phyloP scores from a whole-genome alignment of 495 filamentous ascomycete genomes.

The Lichenothelia convexa region DNA sequence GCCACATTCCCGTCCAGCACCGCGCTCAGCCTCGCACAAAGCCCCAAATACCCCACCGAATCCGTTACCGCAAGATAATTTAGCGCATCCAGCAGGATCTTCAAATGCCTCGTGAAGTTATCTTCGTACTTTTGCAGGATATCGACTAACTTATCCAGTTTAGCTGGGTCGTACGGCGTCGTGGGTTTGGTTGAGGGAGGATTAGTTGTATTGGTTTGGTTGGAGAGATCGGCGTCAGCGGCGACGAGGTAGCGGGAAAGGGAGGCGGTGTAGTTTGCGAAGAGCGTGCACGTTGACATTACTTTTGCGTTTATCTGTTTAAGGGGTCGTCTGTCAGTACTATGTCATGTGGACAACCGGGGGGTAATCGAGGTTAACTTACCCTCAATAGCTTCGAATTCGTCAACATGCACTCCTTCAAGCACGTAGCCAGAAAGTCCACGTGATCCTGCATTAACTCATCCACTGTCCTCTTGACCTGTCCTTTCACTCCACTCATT shows the following conservation, averaged over 20 bases:
- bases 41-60: conserved; percentile 77
- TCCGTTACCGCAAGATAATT: conserved; percentile 97
- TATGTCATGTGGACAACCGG: neutral
- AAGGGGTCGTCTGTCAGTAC: too few relatives aligned
- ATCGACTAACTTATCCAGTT: conserved; percentile 64
- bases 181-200: conserved; percentile 15
- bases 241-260: conserved; percentile 62
- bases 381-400: conserved; percentile 86
- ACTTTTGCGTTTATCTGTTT: conserved; percentile 92
- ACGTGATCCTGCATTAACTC: conserved; percentile 99
- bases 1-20: conserved; percentile 45
- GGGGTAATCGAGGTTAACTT: conserved; percentile 13
- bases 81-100: conserved; percentile 78
- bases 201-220: conserved; percentile 12
- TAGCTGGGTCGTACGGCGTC: conserved; percentile 34
- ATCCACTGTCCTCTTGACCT: conserved; percentile 72
- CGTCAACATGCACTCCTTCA: conserved; percentile 98
- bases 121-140: conserved; percentile 74
- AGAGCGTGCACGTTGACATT: conserved; percentile 80
- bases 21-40: conserved; percentile 61
- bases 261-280: conserved; percentile 66
- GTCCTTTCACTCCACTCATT: conserved; percentile 16
- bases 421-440: conserved; percentile 89
- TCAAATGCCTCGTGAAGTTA: conserved; percentile 78
- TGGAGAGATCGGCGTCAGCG: conserved; percentile 52